These are phyloP conservation scores for Mrakia frigida DNA, from an alignment of 768 basidiomycete genomes.

Conservation along the genomic window DNA sequence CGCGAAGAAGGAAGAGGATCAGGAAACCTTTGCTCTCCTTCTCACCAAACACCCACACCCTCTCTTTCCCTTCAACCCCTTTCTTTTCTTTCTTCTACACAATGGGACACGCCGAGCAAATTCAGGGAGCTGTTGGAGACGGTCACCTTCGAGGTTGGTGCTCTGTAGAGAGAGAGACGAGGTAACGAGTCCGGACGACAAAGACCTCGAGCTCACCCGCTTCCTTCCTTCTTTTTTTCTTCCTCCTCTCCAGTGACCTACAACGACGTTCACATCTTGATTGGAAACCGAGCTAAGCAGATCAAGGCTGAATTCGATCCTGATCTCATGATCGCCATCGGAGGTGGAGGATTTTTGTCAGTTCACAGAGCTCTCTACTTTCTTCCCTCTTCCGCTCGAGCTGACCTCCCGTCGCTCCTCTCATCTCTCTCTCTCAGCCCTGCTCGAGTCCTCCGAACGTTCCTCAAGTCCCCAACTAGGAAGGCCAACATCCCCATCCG, in stretches of 20 bases:
- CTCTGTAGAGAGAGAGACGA: background rate
- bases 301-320: conserved; percentile 31
- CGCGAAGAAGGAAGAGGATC: too few relatives aligned
- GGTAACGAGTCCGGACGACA: background rate
- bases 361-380: background rate
- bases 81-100: background rate
- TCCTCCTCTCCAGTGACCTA: conserved; percentile 26
- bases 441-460: conserved; percentile 57
- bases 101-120: background rate
- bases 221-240: background rate
- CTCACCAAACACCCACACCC: background rate
- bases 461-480: conserved; percentile 63
- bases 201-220: conserved; percentile 5
- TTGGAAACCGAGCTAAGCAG: conserved; percentile 15
- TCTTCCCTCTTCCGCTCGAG: background rate
- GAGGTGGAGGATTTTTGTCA: conserved; percentile 33
- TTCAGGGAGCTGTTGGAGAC: conserved; percentile 23
- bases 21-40: background rate
- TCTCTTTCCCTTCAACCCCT: background rate
- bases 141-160: conserved; percentile 26
- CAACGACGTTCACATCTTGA: conserved; percentile 32
- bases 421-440: conserved; percentile 1
- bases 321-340: conserved; percentile 32
- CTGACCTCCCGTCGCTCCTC: background rate
- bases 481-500: conserved; percentile 79